phyloP scores from a whole-genome alignment of 345 rosid species.

The Boechera divaricarpa region DNA sequence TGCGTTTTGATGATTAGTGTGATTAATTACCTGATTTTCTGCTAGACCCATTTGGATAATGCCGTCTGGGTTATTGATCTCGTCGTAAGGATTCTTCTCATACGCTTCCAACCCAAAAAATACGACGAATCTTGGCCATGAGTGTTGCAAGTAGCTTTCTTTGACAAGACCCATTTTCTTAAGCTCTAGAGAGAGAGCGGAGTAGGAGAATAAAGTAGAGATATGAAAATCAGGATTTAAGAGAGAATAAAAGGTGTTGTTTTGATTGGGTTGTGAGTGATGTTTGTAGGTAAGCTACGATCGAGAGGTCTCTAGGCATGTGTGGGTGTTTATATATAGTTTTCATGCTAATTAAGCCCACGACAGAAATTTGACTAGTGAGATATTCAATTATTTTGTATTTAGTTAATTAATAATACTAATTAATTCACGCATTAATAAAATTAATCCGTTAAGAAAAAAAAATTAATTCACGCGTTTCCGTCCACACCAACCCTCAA shows the following conservation, averaged over 20 bases:
- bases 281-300: conserved; percentile 49
- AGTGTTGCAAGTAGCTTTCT: conserved; percentile 62
- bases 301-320: conserved; percentile 45
- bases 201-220: neutral
- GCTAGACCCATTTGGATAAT: conserved; percentile 90
- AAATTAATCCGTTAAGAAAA: too few relatives aligned
- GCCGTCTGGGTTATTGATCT: conserved; percentile 63
- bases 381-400: conserved; percentile 28
- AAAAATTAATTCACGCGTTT: conserved; percentile 20
- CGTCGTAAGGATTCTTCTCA: conserved; percentile 76
- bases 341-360: conserved; percentile 36
- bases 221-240: conserved; percentile 21
- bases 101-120: conserved; percentile 77
- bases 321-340: conserved; percentile 46
- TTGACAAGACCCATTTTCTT: conserved; percentile 61
- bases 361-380: conserved; percentile 43
- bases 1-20: conserved; percentile 16
- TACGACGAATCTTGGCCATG: conserved; percentile 86
- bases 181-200: conserved; percentile 15
- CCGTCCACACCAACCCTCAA: conserved; percentile 45
- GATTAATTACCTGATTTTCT: conserved; percentile 63
- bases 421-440: conserved; percentile 37
- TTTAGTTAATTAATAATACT: conserved; percentile 18
- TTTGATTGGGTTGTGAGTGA: conserved; percentile 41
- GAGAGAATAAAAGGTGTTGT: conserved; percentile 29